Evolutionary conservation across 1,284 basidiomycete species (phyloP).

Genomic region (Neonothopanus nambi): DNA sequence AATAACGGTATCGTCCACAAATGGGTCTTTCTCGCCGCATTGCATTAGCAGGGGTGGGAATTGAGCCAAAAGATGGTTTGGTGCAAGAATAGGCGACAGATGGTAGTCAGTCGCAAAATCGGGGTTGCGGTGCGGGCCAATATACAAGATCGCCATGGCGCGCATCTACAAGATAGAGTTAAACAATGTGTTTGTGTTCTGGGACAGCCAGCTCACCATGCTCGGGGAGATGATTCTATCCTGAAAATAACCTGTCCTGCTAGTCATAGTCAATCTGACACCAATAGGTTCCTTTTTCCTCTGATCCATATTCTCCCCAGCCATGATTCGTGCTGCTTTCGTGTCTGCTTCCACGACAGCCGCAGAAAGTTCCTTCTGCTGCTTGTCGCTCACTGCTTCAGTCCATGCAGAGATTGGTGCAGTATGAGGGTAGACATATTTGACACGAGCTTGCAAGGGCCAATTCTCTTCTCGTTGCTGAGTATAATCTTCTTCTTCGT

Average conservation of each 20-base stretch:
- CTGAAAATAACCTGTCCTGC: slow-evolving; percentile 92
- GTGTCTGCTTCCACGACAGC: slow-evolving; percentile 51
- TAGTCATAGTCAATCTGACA: slow-evolving; percentile 94
- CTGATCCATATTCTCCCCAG: slow-evolving; percentile 27
- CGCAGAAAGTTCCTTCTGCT: slow-evolving; percentile 49
- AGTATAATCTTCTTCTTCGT: slow-evolving; percentile 45
- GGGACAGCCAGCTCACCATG: slow-evolving; percentile 64
- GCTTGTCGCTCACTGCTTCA: slow-evolving; percentile 41
- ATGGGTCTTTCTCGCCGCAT: slow-evolving; percentile 95
- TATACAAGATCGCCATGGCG: slow-evolving; percentile 97
- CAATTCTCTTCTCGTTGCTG: slow-evolving; percentile 57
- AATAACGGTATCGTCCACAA: slow-evolving; percentile 94
- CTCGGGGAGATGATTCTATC: slow-evolving; percentile 88
- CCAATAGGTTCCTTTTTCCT: slow-evolving; percentile 60
- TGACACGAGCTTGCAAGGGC: slow-evolving; percentile 62
- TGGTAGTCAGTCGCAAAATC: slow-evolving; percentile 95
- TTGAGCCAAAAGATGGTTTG: slow-evolving; percentile 79
- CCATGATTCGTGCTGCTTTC: slow-evolving; percentile 36
- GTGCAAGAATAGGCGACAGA: slow-evolving; percentile 92
- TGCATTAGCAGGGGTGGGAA: slow-evolving; percentile 93
- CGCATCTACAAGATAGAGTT: slow-evolving; percentile 70
- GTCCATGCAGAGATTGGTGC: slow-evolving; percentile 20
- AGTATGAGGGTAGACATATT: slow-evolving; percentile 44
- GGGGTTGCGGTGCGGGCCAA: slow-evolving; percentile 89
- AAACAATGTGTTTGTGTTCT: background rate